Conservation (phyloP, 805 yeast species). For the Candida coquimbonensis region DNA sequence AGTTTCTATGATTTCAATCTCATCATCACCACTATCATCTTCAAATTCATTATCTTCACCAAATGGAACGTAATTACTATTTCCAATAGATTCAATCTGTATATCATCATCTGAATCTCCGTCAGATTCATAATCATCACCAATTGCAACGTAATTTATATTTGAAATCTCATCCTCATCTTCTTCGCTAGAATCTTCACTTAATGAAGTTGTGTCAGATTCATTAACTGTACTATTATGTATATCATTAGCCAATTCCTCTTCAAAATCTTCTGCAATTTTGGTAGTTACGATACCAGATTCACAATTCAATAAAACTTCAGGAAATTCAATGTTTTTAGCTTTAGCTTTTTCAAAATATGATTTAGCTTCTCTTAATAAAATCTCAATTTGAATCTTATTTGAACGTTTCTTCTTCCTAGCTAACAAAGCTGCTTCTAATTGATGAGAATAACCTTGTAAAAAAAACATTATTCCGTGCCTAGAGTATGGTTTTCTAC, state of each 20-base stretch:
- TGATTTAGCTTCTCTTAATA: slow-evolving; percentile 10
- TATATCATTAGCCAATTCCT: not conserved
- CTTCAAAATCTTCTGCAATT: slow-evolving; percentile 3
- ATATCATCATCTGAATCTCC: not conserved
- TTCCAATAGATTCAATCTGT: too few relatives aligned
- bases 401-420: slow-evolving; percentile 1
- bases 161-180: not conserved
- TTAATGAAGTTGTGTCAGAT: too few relatives aligned
- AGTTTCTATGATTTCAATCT: not conserved
- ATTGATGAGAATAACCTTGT: slow-evolving; percentile 19
- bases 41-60: not conserved
- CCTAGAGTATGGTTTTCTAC: slow-evolving; percentile 12
- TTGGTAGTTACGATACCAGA: slow-evolving; percentile 8
- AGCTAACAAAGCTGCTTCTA: slow-evolving; percentile 11
- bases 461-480: slow-evolving; percentile 21
- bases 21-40: not conserved
- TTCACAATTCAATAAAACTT: slow-evolving; percentile 13
- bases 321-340: slow-evolving; percentile 12
- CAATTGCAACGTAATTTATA: not conserved
- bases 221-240: too few relatives aligned
- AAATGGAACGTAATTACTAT: not conserved
- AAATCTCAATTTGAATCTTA: slow-evolving; percentile 7
- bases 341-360: slow-evolving; percentile 11
- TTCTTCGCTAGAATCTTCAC: not conserved
- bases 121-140: not conserved